phyloP scores from a whole-genome alignment of 441 rosid species.

The Pelargonium myrrhifolium region DNA sequence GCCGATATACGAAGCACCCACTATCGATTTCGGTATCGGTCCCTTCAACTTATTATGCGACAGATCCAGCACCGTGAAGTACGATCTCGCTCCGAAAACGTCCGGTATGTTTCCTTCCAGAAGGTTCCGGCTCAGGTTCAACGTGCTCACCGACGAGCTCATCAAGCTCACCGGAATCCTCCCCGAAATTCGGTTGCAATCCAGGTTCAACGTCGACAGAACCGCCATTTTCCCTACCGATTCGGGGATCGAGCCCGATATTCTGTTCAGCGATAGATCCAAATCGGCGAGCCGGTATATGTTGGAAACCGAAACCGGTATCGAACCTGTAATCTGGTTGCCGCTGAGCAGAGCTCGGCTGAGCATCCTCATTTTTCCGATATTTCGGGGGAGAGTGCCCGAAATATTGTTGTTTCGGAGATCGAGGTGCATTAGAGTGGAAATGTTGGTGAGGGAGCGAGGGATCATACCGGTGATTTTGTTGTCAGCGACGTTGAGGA shows the following conservation, averaged over 20 bases:
- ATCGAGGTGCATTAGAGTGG: conserved; percentile 78
- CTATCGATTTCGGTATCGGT: conserved; percentile 46
- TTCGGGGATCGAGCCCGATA: conserved; percentile 56
- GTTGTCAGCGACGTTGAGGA: too few species aligned
- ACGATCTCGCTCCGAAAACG: conserved; percentile 59
- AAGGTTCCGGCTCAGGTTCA: conserved; percentile 58
- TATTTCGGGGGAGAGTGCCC: conserved; percentile 48
- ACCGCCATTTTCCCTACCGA: conserved; percentile 76
- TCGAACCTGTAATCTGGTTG: conserved; percentile 48
- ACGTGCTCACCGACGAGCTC: conserved; percentile 44
- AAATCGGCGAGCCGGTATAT: conserved; percentile 80
- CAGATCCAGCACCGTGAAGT: conserved; percentile 65
- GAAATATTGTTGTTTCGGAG: conserved; percentile 55
- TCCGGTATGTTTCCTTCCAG: conserved; percentile 54
- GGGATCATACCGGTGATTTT: conserved; percentile 57
- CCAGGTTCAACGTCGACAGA: conserved; percentile 65
- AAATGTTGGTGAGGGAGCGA: conserved; percentile 44
- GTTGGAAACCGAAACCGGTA: conserved; percentile 46
- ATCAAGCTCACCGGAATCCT: conserved; percentile 46
- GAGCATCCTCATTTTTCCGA: conserved; percentile 56
- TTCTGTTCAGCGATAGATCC: conserved; percentile 57
- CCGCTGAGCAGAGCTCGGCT: conserved; percentile 74
- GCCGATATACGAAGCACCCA: conserved; percentile 60
- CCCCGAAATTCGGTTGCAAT: conserved; percentile 53
- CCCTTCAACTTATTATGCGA: conserved; percentile 58